phyloP scores from a whole-genome alignment of 352 stramenopile genomes.

The Pythium aristosporum region DNA sequence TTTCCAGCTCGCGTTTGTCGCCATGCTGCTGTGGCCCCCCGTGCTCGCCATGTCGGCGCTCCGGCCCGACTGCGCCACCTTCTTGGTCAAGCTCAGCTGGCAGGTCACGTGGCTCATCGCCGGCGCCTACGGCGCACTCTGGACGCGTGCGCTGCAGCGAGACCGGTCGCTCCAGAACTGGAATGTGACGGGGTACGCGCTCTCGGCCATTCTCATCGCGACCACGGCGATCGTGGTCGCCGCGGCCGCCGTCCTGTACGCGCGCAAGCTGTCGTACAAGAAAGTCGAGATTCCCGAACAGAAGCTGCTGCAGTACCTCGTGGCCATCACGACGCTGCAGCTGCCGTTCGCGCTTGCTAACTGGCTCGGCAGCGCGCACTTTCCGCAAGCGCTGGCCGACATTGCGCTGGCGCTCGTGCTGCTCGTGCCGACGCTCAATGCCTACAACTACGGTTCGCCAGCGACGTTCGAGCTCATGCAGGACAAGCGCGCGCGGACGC shows the following conservation, averaged over 20 bases:
- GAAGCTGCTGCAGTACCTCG: conserved; percentile 50
- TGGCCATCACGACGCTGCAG: conserved; percentile 44
- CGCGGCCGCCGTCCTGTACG: conserved; percentile 26
- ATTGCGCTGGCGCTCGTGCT: conserved; percentile 43
- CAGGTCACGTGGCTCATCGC: conserved; percentile 45
- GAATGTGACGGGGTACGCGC: conserved; percentile 28
- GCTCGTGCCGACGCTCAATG: conserved; percentile 51
- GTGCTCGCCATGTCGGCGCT: conserved; percentile 51
- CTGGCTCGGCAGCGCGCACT: conserved; percentile 24
- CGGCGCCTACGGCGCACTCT: conserved; percentile 40
- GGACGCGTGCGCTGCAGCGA: conserved; percentile 29
- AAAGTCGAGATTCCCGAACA: conserved; percentile 30
- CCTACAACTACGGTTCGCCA: conserved; percentile 43
- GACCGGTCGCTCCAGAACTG: conserved; percentile 12
- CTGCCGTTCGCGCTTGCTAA: conserved; percentile 49
- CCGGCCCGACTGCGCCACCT: conserved; percentile 19
- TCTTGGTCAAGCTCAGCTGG: conserved; percentile 51
- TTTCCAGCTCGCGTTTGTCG: conserved; percentile 42
- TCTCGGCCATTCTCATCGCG: conserved; percentile 33
- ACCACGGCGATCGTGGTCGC: conserved; percentile 30
- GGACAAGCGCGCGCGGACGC: conserved; percentile 20
- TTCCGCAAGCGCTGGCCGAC: conserved; percentile 36
- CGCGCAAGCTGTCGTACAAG: conserved; percentile 11
- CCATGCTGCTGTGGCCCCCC: conserved; percentile 49
- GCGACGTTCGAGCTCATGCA: conserved; percentile 23